Conservation (phyloP, 78 protist genomes). For the Mastigamoeba balamuthi region DNA sequence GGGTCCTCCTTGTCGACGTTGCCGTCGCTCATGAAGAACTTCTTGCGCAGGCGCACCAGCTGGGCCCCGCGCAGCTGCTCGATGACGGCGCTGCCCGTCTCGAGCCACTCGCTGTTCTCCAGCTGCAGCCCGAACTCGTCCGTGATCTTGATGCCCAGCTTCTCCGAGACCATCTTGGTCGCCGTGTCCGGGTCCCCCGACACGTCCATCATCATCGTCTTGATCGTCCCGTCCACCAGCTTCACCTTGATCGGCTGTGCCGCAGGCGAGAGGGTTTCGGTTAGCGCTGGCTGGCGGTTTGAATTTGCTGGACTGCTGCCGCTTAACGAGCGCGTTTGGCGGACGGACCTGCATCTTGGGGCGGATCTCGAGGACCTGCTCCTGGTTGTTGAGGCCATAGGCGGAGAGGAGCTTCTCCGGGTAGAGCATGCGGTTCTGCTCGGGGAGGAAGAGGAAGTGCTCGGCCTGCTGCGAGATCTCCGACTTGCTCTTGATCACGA, state of each 20-base stretch:
- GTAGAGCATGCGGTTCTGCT: no score
- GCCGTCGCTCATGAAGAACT: conserved; percentile 49
- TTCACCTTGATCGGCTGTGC: conserved; percentile 30
- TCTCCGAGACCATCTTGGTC: conserved; percentile 27
- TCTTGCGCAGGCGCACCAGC: conserved; percentile 37
- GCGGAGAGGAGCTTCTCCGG: no score
- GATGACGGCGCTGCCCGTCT: not conserved
- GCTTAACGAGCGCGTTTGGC: no score
- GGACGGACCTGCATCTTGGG: no score
- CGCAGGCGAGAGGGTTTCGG: not conserved
- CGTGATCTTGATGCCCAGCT: conserved; percentile 52
- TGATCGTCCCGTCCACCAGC: conserved; percentile 43
- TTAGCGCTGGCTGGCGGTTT: no score
- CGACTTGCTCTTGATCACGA: no score
- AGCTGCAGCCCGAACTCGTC: conserved; percentile 65
- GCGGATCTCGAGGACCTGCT: no score
- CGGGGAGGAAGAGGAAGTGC: no score
- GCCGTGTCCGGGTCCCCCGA: conserved; percentile 39
- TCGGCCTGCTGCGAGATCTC: no score
- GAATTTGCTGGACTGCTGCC: no score
- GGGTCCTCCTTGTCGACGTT: conserved; percentile 50
- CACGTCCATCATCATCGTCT: conserved; percentile 61
- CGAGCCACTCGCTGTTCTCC: not conserved
- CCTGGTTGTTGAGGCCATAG: no score
- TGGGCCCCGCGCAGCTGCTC: conserved; percentile 7